phyloP scores from a whole-genome alignment of 1,284 basidiomycete genomes.

The Sutorius eximius region DNA sequence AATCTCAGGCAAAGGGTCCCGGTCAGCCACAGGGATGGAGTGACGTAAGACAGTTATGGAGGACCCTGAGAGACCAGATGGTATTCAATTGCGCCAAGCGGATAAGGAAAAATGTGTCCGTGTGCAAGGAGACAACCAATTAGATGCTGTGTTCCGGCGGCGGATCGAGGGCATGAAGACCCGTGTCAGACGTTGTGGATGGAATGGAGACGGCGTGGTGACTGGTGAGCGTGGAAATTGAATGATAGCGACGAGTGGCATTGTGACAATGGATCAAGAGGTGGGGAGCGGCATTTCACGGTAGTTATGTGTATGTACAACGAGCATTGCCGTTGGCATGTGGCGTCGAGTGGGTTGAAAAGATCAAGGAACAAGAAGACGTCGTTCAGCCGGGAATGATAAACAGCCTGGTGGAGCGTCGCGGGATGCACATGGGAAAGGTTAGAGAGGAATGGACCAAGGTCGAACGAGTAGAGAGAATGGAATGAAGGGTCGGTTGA shows the following conservation, averaged over 20 bases:
- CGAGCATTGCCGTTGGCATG: conserved; percentile 7
- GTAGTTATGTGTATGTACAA: background rate
- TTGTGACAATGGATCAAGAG: background rate
- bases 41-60: conserved; percentile 11
- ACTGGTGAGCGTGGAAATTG: background rate
- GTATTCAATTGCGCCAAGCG: background rate
- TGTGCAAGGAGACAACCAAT: conserved; percentile 1
- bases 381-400: background rate
- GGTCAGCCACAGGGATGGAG: conserved; percentile 7
- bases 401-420: background rate
- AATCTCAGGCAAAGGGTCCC: conserved; percentile 12
- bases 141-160: background rate
- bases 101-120: conserved; percentile 8
- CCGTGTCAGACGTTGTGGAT: background rate
- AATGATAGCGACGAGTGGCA: background rate
- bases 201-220: conserved; percentile 7
- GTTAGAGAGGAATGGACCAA: background rate
- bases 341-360: conserved; percentile 3
- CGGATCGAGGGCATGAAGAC: background rate
- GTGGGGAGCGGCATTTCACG: conserved; percentile 3
- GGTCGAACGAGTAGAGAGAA: no score
- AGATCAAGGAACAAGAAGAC: background rate
- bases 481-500: conserved; percentile 14
- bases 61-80: background rate
- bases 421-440: background rate